Conservation (phyloP, 805 yeast species). For the Dipodascopsis uninucleata region DNA sequence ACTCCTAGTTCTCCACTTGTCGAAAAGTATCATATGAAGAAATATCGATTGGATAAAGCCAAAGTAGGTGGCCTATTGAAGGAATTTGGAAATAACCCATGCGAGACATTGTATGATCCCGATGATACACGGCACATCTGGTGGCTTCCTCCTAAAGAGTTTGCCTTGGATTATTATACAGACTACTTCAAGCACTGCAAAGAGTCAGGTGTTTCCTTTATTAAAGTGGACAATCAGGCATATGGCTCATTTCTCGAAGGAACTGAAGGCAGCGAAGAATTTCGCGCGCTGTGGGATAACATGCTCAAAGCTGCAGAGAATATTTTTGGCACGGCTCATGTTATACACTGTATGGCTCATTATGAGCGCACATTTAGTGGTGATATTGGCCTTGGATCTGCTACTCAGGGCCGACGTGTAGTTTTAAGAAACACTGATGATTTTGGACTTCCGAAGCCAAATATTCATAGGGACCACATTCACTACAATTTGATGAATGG, state of each 20-base stretch:
- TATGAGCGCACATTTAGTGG: conserved; percentile 5
- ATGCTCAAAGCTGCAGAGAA: conserved; percentile 6
- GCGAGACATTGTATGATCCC: neutral
- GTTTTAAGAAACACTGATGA: conserved; percentile 8
- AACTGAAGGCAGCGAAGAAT: conserved; percentile 5
- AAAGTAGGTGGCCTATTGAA: too few species aligned
- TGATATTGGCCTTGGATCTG: conserved; percentile 3
- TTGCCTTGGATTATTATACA: conserved; percentile 2
- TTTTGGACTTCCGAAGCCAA: conserved; percentile 8
- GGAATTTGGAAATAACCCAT: too few species aligned
- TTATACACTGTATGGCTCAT: conserved; percentile 9
- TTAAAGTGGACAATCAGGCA: conserved; percentile 5
- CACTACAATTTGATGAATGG: conserved; percentile 5
- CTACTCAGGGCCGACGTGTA: conserved; percentile 1
- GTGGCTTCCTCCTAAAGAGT: conserved; percentile 9
- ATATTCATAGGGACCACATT: conserved; percentile 5
- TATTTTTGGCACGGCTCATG: neutral
- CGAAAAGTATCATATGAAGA: conserved; percentile 1
- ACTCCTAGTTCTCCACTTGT: conserved; percentile 2
- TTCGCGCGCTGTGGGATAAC: conserved; percentile 4
- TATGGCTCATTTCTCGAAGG: conserved; percentile 2
- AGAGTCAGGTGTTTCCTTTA: conserved; percentile 1
- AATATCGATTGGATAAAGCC: too few species aligned
- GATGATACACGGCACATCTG: conserved; percentile 3
- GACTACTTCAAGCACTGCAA: conserved; percentile 2